Percentiles rank a stretch among this genome's conserved stretches.
phyloP scores from a whole-genome alignment of 2,329 filamentous ascomycete species.

The Aspergillus puulaauensis region DNA sequence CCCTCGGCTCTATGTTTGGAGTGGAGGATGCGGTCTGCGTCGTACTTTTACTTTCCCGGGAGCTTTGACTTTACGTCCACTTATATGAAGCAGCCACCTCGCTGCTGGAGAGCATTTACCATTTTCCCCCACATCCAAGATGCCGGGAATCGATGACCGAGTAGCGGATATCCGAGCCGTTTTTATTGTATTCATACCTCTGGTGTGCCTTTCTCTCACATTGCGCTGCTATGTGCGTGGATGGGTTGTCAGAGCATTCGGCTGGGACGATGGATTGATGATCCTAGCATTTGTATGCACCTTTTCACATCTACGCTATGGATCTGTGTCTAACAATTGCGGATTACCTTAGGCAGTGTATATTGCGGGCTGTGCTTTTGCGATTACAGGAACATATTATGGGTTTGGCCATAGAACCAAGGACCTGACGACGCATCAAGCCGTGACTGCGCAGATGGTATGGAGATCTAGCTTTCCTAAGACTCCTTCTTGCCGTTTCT shows the following conservation, averaged over 20 bases:
- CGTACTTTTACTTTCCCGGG: not conserved
- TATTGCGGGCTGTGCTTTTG: slow-evolving; percentile 29
- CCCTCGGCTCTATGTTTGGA: no score
- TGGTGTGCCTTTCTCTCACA: slow-evolving; percentile 27
- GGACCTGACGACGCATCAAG: slow-evolving; percentile 16
- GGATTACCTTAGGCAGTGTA: slow-evolving; percentile 21
- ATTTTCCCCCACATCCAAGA: slow-evolving; percentile 4
- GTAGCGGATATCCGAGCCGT: slow-evolving; percentile 24
- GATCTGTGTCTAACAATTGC: not conserved
- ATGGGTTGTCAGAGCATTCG: slow-evolving; percentile 32
- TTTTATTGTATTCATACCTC: slow-evolving; percentile 28
- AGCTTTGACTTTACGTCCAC: not conserved
- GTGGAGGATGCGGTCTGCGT: not conserved
- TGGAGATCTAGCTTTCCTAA: not conserved
- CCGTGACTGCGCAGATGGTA: slow-evolving; percentile 29
- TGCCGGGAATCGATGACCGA: slow-evolving; percentile 22
- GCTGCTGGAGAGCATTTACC: not conserved
- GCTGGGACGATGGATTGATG: slow-evolving; percentile 35
- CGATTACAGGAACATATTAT: slow-evolving; percentile 30
- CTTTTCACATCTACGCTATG: not conserved
- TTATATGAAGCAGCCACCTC: not conserved
- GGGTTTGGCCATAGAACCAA: slow-evolving; percentile 28
- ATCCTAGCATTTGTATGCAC: slow-evolving; percentile 26
- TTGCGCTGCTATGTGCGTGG: slow-evolving; percentile 34
- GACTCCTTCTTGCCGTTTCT: not conserved